Evolutionary conservation across 106 monocot species (phyloP).

Genomic region (Dendrobium huoshanense): DNA sequence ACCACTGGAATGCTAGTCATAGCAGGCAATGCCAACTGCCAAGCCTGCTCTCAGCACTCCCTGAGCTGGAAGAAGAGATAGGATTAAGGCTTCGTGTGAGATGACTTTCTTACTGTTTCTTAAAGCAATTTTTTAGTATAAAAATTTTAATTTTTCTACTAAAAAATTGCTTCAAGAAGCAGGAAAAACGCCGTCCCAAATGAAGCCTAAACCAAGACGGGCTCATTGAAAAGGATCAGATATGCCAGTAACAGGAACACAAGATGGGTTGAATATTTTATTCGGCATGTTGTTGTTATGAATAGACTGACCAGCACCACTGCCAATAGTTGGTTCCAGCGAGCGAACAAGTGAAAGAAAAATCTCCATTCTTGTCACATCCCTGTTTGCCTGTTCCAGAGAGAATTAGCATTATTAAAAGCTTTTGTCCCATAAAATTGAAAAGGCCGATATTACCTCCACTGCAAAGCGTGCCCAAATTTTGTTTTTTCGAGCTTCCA

Average conservation of each 20-base stretch:
- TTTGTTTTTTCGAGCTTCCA: slow-evolving; percentile 78
- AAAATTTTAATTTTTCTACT: too few species aligned
- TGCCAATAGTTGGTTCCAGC: slow-evolving; percentile 42
- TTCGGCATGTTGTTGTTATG: not conserved
- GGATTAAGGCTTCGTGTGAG: too few species aligned
- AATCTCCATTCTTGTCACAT: slow-evolving; percentile 89
- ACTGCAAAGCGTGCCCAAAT: slow-evolving; percentile 93
- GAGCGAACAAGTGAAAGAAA: slow-evolving; percentile 64
- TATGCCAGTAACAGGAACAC: not conserved
- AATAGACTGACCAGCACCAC: not conserved
- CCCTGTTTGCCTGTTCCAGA: slow-evolving; percentile 62
- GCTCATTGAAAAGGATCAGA: slow-evolving; percentile 5
- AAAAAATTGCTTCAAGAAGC: too few species aligned
- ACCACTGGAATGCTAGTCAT: slow-evolving; percentile 49
- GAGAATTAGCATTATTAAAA: not conserved
- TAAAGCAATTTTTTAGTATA: too few species aligned
- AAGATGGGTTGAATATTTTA: not conserved
- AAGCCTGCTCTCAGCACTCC: slow-evolving; percentile 43
- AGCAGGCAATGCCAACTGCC: slow-evolving; percentile 16
- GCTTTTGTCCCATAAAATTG: not conserved
- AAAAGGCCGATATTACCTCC: slow-evolving; percentile 53
- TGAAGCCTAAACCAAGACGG: not conserved
- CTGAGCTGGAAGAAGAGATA: not conserved
- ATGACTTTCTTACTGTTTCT: too few species aligned
- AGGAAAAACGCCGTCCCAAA: too few species aligned